Evolutionary conservation across 768 basidiomycete genomes (phyloP).

Genomic region (Lentinula lateritia): DNA sequence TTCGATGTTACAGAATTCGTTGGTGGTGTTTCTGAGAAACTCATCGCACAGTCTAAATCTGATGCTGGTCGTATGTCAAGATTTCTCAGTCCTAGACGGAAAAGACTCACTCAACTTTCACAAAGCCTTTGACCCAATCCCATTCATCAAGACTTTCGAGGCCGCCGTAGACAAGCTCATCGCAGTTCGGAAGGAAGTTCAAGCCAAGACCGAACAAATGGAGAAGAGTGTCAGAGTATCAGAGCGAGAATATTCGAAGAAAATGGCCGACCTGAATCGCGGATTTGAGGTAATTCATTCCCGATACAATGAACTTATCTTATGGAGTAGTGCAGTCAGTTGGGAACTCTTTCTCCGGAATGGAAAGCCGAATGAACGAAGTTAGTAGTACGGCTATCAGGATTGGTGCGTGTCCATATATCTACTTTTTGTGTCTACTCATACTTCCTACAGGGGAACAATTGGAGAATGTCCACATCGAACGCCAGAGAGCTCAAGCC

Average conservation of each 20-base stretch:
- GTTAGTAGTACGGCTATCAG: slow-evolving; percentile 92
- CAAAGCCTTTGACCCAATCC: slow-evolving; percentile 88
- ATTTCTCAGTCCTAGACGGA: not conserved
- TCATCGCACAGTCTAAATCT: slow-evolving; percentile 80
- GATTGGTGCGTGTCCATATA: slow-evolving; percentile 55
- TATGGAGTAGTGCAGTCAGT: slow-evolving; percentile 53
- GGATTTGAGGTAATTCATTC: slow-evolving; percentile 78
- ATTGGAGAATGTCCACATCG: slow-evolving; percentile 88
- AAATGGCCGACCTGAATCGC: slow-evolving; percentile 86
- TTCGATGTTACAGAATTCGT: slow-evolving; percentile 92
- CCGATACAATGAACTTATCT: not conserved
- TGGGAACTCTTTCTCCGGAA: slow-evolving; percentile 78
- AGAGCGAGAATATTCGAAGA: slow-evolving; percentile 91
- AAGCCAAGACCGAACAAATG: slow-evolving; percentile 84
- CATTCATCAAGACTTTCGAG: slow-evolving; percentile 91
- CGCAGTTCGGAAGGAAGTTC: slow-evolving; percentile 82
- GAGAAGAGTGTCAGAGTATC: slow-evolving; percentile 86
- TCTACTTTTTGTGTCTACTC: not conserved
- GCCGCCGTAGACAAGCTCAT: slow-evolving; percentile 86
- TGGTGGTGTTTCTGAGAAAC: slow-evolving; percentile 77
- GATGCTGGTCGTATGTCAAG: slow-evolving; percentile 64
- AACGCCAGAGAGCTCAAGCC: slow-evolving; percentile 88
- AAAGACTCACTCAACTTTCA: slow-evolving; percentile 6
- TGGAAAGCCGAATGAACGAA: slow-evolving; percentile 89
- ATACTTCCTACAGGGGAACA: slow-evolving; percentile 68